These are phyloP conservation scores for Nosema granulosis DNA, from an alignment of 371 early-diverging fungal genomes.

Conservation along the genomic window DNA sequence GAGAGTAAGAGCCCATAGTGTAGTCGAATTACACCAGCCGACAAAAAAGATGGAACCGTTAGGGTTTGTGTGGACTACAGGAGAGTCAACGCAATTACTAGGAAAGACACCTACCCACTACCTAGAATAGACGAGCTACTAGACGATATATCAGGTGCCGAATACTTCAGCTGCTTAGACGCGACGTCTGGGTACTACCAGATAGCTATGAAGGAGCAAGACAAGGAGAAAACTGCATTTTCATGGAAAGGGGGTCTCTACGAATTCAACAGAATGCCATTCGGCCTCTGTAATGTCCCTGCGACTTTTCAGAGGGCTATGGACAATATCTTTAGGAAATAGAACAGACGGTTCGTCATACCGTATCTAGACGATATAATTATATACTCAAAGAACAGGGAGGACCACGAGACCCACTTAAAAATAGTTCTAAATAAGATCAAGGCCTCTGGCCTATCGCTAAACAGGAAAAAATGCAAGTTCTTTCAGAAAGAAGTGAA, in stretches of 20 bases:
- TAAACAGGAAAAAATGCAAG: constrained; percentile 17
- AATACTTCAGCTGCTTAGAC: constrained; percentile 65
- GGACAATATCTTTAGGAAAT: constrained; percentile 33
- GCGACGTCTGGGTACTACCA: constrained; percentile 67
- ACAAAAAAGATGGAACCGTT: constrained; percentile 2
- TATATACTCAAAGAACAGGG: constrained; percentile 5
- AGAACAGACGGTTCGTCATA: neutral
- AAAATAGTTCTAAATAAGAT: constrained; percentile 1
- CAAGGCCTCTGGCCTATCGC: neutral
- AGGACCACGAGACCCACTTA: constrained; percentile 10
- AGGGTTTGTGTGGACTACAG: constrained; percentile 38
- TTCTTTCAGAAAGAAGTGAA: constrained; percentile 24
- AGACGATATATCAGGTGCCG: constrained; percentile 49
- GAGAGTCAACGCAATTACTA: constrained; percentile 19
- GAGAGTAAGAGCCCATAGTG: constrained; percentile 11
- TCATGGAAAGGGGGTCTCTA: constrained; percentile 50
- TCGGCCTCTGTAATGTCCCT: constrained; percentile 25
- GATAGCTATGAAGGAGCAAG: constrained; percentile 45
- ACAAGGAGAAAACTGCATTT: constrained; percentile 66
- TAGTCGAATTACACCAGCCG: neutral
- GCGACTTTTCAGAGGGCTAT: constrained; percentile 57
- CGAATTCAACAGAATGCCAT: constrained; percentile 62
- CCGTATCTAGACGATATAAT: constrained; percentile 40
- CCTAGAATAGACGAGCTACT: constrained; percentile 31
- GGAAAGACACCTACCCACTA: constrained; percentile 27